phyloP scores from a whole-genome alignment of 2,329 filamentous ascomycete species.

The Penicillium sp. region DNA sequence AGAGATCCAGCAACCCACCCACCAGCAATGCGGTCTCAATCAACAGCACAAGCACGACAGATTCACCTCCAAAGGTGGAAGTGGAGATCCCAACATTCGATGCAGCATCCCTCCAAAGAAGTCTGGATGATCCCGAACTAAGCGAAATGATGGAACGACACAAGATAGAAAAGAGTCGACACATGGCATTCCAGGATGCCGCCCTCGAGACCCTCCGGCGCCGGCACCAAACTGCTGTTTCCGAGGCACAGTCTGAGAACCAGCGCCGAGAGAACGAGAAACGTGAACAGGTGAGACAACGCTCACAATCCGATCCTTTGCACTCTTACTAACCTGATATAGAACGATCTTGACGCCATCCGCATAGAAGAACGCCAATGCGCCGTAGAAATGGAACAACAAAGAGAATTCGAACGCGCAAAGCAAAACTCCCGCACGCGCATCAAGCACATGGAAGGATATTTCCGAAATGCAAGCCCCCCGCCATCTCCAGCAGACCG shows the following conservation, averaged over 20 bases:
- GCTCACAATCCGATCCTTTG: neutral
- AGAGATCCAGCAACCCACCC: conserved; percentile 17
- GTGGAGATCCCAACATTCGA: conserved; percentile 39
- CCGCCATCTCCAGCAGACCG: conserved; percentile 29
- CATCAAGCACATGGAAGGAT: conserved; percentile 51
- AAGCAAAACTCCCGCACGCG: conserved; percentile 45
- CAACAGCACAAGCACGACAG: conserved; percentile 14
- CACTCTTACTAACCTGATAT: neutral
- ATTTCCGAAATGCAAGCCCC: conserved; percentile 43
- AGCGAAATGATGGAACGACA: conserved; percentile 33
- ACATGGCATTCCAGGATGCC: conserved; percentile 37
- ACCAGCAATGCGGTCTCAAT: conserved; percentile 2
- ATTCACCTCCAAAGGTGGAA: conserved; percentile 27
- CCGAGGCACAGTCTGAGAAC: conserved; percentile 31
- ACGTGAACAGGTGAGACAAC: conserved; percentile 36
- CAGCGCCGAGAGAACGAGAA: conserved; percentile 36
- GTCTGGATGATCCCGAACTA: conserved; percentile 33
- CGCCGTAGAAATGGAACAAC: conserved; percentile 45
- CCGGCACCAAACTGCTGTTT: conserved; percentile 31
- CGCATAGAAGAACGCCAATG: conserved; percentile 47
- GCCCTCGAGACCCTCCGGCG: conserved; percentile 30
- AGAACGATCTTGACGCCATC: conserved; percentile 39
- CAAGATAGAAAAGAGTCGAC: conserved; percentile 29
- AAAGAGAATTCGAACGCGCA: conserved; percentile 45
- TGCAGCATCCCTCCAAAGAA: conserved; percentile 36